A percentile compares a stretch with the other conserved stretches of the same genome.
These are phyloP conservation scores for Trichosanthes truncata DNA, from an alignment of 306 rosid genomes.

Conservation along the genomic window DNA sequence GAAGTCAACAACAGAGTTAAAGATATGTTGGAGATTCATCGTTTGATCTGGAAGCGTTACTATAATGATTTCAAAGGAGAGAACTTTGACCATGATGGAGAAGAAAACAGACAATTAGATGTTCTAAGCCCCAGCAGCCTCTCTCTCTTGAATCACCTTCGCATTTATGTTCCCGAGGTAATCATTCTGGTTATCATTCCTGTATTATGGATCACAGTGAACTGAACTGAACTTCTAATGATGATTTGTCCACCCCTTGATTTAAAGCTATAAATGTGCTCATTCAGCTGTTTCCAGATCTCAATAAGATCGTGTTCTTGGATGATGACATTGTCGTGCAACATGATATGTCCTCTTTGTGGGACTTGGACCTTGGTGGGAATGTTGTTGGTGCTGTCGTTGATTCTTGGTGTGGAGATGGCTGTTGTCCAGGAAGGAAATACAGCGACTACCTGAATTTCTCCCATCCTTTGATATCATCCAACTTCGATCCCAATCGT, in stretches of 20 bases:
- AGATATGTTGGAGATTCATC: constrained; percentile 69
- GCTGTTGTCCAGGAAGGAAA: constrained; percentile 61
- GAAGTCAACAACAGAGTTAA: constrained; percentile 60
- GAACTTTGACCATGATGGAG: constrained; percentile 24
- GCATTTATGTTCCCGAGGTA: constrained; percentile 77
- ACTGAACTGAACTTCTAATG: constrained; percentile 16
- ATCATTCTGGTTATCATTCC: constrained; percentile 10
- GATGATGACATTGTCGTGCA: constrained; percentile 89
- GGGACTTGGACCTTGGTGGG: constrained; percentile 75
- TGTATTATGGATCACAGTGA: neutral
- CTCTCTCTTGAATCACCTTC: constrained; percentile 80
- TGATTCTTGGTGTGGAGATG: constrained; percentile 52
- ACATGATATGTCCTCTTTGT: constrained; percentile 67
- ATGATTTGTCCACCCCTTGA: constrained; percentile 12
- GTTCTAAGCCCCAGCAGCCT: constrained; percentile 53
- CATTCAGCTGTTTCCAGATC: constrained; percentile 90
- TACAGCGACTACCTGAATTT: constrained; percentile 65
- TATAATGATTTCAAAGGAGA: constrained; percentile 34
- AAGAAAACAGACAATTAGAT: constrained; percentile 37
- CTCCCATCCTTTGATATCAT: constrained; percentile 60
- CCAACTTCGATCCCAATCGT: constrained; percentile 37
- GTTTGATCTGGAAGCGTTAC: constrained; percentile 55
- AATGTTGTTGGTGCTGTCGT: constrained; percentile 75
- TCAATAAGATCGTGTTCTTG: constrained; percentile 61
- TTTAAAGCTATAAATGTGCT: constrained; percentile 27